Base-by-base conservation (phyloP, 2,329 filamentous ascomycete genomes). In the Talaromyces verruculosus region DNA sequence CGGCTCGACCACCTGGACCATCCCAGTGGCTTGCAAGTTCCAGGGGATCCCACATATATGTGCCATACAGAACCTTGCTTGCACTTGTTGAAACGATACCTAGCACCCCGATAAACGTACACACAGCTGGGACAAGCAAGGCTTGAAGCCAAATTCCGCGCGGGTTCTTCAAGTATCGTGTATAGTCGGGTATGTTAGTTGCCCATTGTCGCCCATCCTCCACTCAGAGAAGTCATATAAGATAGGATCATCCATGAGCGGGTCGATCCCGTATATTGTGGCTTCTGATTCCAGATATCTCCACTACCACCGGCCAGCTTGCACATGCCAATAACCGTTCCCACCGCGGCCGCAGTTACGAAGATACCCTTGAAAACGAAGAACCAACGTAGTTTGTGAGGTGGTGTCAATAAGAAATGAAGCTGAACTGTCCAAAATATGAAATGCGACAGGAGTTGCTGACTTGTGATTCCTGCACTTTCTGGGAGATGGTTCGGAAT, bases 301-400 rank as follows among this genome's bases (percentile, higher is more conserved):
- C 83, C 79, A 5, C 68, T 69, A 37, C 84, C 83, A 11, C 84
- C 83, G 43, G 84, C 84, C n/a, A 78, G 75, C 10, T 84, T 83
- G 41, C 84, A 84, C 22, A 79, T 76, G 83, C 86, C 88, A 57
- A 85, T 84, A 72, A 88, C 80, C 39, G 85, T 85, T 1, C 82
- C 85, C 59, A 88, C 79, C 64, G 84, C 85, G 1, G 84, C 82
- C 17, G 84, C 73, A 8, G 85, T 84, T 15, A 86, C 80, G 8
- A 78, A 76, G 35, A 82, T 68, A 2, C 28, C 67, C 61, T 75
- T 76, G 43, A 69, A 65, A 10, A 71, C 69, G 62, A 75, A 76
- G 45, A 77, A 69, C 43, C 67, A 70, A 7, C 70, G 67, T 19
- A 76, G 68, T 22, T 76, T 77, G 53, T 79, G 72, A 2, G 75